A percentile compares a stretch with the other conserved stretches of the same genome.
Evolutionary conservation across 768 basidiomycete genomes (phyloP).

Genomic region (Mycena amicta): DNA sequence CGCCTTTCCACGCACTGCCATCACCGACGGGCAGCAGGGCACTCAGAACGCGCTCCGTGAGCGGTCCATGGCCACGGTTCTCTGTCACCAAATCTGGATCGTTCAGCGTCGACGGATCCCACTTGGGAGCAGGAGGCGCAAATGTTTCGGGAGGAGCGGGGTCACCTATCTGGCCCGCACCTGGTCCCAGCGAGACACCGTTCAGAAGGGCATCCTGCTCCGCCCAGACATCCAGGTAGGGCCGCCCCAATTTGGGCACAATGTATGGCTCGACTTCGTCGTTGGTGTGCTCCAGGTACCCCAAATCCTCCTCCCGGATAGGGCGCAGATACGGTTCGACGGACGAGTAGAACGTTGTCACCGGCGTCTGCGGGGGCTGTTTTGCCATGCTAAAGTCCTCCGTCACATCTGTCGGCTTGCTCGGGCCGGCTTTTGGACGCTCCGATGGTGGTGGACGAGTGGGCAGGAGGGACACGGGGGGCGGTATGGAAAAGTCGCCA

Average conservation of each 20-base stretch:
- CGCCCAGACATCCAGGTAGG: conserved; percentile 92
- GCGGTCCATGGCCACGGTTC: conserved; percentile 80
- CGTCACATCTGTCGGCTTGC: conserved; percentile 75
- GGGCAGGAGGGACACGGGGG: conserved; percentile 50
- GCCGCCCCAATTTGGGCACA: conserved; percentile 82
- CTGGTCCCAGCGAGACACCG: conserved; percentile 30
- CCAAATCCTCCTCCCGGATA: conserved; percentile 93
- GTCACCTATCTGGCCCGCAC: conserved; percentile 28
- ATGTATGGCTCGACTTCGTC: conserved; percentile 89
- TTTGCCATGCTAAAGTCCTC: conserved; percentile 91
- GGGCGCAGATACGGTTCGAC: conserved; percentile 89
- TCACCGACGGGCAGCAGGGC: conserved; percentile 75
- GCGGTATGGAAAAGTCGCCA: conserved; percentile 67
- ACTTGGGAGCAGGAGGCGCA: conserved; percentile 62
- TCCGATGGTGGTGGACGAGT: conserved; percentile 64
- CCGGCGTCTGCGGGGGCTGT: conserved; percentile 67
- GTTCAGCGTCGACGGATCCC: conserved; percentile 80
- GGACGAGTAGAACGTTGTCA: conserved; percentile 82
- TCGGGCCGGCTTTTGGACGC: conserved; percentile 77
- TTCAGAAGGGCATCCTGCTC: conserved; percentile 76
- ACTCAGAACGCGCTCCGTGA: conserved; percentile 84
- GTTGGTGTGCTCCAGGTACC: conserved; percentile 87
- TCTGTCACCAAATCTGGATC: conserved; percentile 74
- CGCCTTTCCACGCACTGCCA: conserved; percentile 66
- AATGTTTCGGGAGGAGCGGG: conserved; percentile 42